Conservation (phyloP, 192 early-diverging fungal genomes). For the Spinellus fusiger region DNA sequence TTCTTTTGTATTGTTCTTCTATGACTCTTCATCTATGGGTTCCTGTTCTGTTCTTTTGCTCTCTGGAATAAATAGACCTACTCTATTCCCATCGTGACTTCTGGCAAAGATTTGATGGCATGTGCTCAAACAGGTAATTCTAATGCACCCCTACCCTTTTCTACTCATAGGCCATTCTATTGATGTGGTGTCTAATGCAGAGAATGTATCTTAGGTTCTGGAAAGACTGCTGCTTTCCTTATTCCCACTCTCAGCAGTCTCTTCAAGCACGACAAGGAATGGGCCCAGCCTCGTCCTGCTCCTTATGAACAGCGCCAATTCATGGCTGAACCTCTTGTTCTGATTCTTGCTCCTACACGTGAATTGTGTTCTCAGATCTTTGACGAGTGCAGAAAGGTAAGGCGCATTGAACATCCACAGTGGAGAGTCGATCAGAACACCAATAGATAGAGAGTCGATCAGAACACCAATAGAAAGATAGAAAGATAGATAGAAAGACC, state of each 20-base stretch:
- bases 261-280: conserved; percentile 44
- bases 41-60: neutral
- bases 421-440: too few species aligned
- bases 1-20: too few species aligned
- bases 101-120: conserved; percentile 75
- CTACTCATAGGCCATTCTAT: neutral
- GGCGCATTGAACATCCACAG: neutral
- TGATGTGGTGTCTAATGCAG: conserved; percentile 21
- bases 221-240: conserved; percentile 79
- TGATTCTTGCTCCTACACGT: conserved; percentile 77
- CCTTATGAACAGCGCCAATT: conserved; percentile 29
- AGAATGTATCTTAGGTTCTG: conserved; percentile 72
- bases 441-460: too few species aligned
- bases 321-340: conserved; percentile 53
- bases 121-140: conserved; percentile 74
- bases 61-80: conserved; percentile 37
- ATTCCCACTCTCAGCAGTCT: conserved; percentile 70
- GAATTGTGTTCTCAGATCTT: conserved; percentile 82
- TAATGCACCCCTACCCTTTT: neutral
- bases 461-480: too few species aligned
- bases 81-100: conserved; percentile 55
- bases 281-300: conserved; percentile 19
- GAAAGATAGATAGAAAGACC: too few species aligned
- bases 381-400: conserved; percentile 62
- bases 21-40: neutral